Conservation (phyloP, 306 rosid species). For the Vachellia pachyceras region DNA sequence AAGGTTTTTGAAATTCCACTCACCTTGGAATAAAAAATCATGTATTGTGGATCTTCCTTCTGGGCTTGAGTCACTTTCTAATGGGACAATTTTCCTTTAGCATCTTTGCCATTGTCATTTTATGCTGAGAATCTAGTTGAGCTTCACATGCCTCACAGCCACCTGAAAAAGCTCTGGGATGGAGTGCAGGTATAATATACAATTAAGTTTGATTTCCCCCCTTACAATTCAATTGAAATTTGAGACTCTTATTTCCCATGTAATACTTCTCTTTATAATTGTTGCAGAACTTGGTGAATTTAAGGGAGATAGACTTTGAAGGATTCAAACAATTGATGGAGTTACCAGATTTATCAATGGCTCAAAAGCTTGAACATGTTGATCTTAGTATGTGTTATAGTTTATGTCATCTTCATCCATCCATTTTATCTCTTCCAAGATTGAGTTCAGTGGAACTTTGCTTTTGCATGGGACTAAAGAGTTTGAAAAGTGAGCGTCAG, state of each 20-base stretch:
- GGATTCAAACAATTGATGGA: not conserved
- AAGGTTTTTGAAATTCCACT: slow-evolving; percentile 24
- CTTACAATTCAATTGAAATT: not conserved
- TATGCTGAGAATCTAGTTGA: slow-evolving; percentile 11
- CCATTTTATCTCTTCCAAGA: not conserved
- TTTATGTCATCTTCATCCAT: slow-evolving; percentile 18
- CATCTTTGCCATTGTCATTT: slow-evolving; percentile 30
- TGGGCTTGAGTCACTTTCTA: slow-evolving; percentile 13
- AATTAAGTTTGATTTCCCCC: not conserved
- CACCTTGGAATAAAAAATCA: not conserved
- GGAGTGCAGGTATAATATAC: slow-evolving; percentile 34
- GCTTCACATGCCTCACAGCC: slow-evolving; percentile 13
- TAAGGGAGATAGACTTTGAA: not conserved
- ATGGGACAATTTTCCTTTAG: slow-evolving; percentile 33
- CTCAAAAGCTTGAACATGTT: slow-evolving; percentile 27
- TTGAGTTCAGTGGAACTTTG: slow-evolving; percentile 26
- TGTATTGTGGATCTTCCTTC: not conserved
- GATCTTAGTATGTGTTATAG: not conserved
- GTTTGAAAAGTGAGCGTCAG: not conserved
- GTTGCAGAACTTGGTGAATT: not conserved
- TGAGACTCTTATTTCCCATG: not conserved
- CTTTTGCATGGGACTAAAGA: not conserved
- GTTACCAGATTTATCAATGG: slow-evolving; percentile 13
- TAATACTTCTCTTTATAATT: not conserved
- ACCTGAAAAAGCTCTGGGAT: slow-evolving; percentile 35